A percentile compares a stretch with the other conserved stretches of the same genome.
Evolutionary conservation across 2,329 filamentous ascomycete species (phyloP).

Genomic region (Ambrosiella xylebori): DNA sequence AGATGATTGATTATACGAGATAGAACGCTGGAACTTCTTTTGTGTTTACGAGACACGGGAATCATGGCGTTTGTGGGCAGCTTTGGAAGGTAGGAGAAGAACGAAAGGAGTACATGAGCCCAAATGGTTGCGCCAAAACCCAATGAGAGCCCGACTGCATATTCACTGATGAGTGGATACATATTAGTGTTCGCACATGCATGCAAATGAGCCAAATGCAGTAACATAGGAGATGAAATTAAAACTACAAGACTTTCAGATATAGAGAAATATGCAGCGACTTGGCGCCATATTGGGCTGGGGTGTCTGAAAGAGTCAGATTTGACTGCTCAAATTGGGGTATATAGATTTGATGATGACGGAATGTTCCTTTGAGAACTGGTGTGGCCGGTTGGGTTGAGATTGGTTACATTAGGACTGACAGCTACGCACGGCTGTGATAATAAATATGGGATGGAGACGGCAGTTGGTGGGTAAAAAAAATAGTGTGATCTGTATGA

Average conservation of each 20-base stretch:
- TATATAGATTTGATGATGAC: too few relatives aligned
- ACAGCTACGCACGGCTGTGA: neutral
- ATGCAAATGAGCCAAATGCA: neutral
- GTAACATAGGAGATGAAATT: neutral
- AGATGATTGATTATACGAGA: too few relatives aligned
- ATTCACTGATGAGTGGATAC: neutral
- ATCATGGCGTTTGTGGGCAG: too few relatives aligned
- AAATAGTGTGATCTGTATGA: neutral
- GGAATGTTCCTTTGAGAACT: too few relatives aligned
- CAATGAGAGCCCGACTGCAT: neutral
- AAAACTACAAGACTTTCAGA: neutral
- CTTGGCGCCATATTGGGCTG: neutral
- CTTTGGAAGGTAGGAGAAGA: neutral
- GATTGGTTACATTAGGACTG: neutral
- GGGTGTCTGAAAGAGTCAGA: too few relatives aligned
- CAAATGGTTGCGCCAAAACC: neutral
- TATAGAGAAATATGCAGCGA: neutral
- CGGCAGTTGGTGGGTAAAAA: neutral
- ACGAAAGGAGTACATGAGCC: neutral
- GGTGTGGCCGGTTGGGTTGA: neutral
- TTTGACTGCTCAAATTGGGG: too few relatives aligned
- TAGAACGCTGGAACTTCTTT: too few relatives aligned
- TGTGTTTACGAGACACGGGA: too few relatives aligned
- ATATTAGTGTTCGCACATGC: neutral
- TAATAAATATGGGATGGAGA: neutral